Evolutionary conservation across 2,329 filamentous ascomycete species (phyloP).

Genomic region (Achaetomium macrosporum): DNA sequence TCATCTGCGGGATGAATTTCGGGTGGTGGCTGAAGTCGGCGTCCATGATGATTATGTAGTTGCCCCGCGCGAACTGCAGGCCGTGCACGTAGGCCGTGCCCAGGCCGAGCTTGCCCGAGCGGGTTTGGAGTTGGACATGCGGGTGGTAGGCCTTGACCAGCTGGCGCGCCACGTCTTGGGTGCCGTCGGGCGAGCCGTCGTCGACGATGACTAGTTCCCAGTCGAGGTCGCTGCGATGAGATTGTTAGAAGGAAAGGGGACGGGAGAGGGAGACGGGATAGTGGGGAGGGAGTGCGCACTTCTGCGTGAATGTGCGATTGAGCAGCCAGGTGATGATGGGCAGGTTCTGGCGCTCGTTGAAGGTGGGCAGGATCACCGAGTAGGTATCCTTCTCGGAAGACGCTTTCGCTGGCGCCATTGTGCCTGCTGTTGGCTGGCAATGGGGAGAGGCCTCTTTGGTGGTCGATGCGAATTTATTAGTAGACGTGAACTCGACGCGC

Average conservation of each 20-base stretch:
- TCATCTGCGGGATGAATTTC: conserved; percentile 97
- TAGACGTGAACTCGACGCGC: no score
- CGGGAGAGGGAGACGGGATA: background rate
- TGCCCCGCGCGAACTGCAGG: conserved; percentile 81
- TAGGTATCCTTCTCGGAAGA: conserved; percentile 63
- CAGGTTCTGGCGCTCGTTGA: conserved; percentile 96
- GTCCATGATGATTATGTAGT: conserved; percentile 99
- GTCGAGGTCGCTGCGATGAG: conserved; percentile 65
- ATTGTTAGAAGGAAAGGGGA: background rate
- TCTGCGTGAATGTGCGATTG: conserved; percentile 82
- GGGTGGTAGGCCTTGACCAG: conserved; percentile 78
- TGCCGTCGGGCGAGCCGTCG: conserved; percentile 95
- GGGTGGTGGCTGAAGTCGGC: conserved; percentile 99
- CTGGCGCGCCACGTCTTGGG: conserved; percentile 82
- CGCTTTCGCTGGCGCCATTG: conserved; percentile 43
- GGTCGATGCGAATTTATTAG: no score
- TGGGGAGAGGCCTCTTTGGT: background rate
- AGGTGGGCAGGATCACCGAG: conserved; percentile 94
- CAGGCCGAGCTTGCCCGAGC: conserved; percentile 92
- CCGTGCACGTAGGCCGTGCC: conserved; percentile 96
- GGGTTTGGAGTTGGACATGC: conserved; percentile 77
- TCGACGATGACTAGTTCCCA: conserved; percentile 98
- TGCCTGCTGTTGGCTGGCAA: conserved; percentile 8
- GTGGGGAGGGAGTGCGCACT: conserved; percentile 50
- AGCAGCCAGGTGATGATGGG: conserved; percentile 94